These are phyloP conservation scores for Colletotrichum chrysophilum DNA, from an alignment of 2,329 filamentous ascomycete species.

Conservation along the genomic window DNA sequence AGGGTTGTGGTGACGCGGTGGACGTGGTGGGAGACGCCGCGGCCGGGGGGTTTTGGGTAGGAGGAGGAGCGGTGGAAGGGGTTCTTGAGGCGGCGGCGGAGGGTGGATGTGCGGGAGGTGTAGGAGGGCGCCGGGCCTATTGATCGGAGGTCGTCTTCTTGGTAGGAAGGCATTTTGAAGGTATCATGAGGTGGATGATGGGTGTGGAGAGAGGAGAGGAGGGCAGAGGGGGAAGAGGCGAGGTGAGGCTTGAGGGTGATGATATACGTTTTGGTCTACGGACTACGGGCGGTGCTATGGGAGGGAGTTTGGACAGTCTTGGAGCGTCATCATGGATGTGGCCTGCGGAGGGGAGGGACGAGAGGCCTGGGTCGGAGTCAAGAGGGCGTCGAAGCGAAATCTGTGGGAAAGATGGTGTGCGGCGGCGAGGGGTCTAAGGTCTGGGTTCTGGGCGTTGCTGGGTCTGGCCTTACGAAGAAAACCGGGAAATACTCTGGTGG, in stretches of 20 bases:
- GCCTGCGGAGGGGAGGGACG: neutral
- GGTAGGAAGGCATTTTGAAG: neutral
- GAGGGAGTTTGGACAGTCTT: neutral
- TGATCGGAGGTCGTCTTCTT: neutral
- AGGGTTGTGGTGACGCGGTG: constrained; percentile 71
- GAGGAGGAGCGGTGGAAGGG: neutral
- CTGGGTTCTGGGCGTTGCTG: neutral
- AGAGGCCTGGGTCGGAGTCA: neutral
- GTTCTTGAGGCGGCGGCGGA: neutral
- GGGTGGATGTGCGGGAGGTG: neutral
- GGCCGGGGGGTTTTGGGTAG: neutral
- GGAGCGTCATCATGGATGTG: neutral
- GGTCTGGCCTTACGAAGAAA: neutral
- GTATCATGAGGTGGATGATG: neutral
- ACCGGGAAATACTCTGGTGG: neutral
- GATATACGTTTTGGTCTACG: neutral
- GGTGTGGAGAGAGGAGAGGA: neutral
- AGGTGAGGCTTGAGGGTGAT: neutral
- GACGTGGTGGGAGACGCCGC: constrained; percentile 58
- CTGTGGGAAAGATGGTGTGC: neutral
- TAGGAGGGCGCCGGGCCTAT: neutral
- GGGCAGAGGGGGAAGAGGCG: neutral
- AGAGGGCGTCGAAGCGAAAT: neutral
- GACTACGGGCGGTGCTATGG: neutral
- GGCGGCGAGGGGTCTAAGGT: neutral